phyloP scores from a whole-genome alignment of 148 eudicot species.

The Polygonum maritimum region DNA sequence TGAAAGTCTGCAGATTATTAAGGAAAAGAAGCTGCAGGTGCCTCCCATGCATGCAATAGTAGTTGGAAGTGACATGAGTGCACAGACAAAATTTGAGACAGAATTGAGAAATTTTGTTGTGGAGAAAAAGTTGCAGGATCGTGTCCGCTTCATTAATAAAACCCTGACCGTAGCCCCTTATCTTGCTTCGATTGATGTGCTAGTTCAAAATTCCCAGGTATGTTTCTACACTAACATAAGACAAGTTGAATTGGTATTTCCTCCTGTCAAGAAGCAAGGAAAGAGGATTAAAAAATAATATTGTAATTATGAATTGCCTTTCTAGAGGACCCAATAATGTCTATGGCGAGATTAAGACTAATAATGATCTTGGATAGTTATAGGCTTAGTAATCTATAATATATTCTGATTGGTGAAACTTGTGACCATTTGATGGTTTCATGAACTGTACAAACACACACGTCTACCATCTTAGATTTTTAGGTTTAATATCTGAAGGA shows the following conservation, averaged over 20 bases:
- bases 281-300: background rate
- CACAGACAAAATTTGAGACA: slow-evolving; percentile 83
- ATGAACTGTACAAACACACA: background rate
- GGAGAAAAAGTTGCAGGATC: slow-evolving; percentile 60
- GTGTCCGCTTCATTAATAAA: slow-evolving; percentile 89
- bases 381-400: background rate
- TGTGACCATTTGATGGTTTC: background rate
- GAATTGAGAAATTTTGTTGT: slow-evolving; percentile 74
- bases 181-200: slow-evolving; percentile 86
- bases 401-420: background rate
- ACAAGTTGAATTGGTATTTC: background rate
- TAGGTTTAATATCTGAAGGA: slow-evolving; percentile 3
- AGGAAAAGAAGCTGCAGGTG: slow-evolving; percentile 70
- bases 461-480: background rate
- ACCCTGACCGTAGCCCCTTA: slow-evolving; percentile 84
- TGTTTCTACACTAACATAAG: background rate
- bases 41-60: slow-evolving; percentile 84
- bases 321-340: background rate
- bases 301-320: no score
- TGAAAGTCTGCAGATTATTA: slow-evolving; percentile 69
- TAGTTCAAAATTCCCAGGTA: slow-evolving; percentile 96
- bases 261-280: background rate
- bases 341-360: background rate
- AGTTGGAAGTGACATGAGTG: slow-evolving; percentile 95
- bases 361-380: background rate